Conservation (phyloP, 768 basidiomycete genomes). For the Naganishia kalamii region DNA sequence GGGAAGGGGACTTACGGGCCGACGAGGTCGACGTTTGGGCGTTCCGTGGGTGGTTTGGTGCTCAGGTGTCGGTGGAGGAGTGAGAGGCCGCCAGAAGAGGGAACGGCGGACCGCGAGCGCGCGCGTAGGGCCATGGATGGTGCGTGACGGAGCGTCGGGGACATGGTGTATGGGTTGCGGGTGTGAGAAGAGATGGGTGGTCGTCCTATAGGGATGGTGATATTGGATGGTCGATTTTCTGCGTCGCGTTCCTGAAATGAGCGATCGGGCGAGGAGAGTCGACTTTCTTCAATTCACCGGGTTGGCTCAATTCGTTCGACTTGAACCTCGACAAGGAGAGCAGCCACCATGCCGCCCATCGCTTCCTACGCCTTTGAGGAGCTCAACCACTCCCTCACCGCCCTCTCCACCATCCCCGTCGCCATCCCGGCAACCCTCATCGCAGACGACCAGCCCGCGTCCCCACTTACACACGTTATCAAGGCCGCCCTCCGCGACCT, state of each 20-base stretch:
- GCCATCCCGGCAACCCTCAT: slow-evolving; percentile 18
- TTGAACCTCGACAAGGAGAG: too few species aligned
- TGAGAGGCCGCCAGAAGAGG: not conserved
- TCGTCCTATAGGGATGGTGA: too few species aligned
- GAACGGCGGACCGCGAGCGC: not conserved
- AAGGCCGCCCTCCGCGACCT: slow-evolving; percentile 35
- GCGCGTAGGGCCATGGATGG: not conserved
- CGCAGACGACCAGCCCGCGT: slow-evolving; percentile 4
- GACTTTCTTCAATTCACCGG: too few species aligned
- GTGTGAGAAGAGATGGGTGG: too few species aligned
- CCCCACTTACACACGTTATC: slow-evolving; percentile 26
- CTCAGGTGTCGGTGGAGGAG: not conserved
- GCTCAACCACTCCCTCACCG: slow-evolving; percentile 24
- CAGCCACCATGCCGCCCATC: slow-evolving; percentile 17
- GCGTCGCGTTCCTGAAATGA: too few species aligned
- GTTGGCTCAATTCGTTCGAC: too few species aligned
- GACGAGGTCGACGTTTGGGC: not conserved
- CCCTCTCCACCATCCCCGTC: slow-evolving; percentile 25
- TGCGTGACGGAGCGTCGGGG: too few species aligned
- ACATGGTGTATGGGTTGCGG: too few species aligned
- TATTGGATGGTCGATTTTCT: too few species aligned
- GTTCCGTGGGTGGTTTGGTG: not conserved
- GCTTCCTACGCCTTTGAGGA: slow-evolving; percentile 19
- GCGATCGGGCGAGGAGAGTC: too few species aligned
- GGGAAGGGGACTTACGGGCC: not conserved